A percentile compares a stretch with the other conserved stretches of the same genome.
Conservation (phyloP, 257 asterid species). For the Fraxinus anomala region DNA sequence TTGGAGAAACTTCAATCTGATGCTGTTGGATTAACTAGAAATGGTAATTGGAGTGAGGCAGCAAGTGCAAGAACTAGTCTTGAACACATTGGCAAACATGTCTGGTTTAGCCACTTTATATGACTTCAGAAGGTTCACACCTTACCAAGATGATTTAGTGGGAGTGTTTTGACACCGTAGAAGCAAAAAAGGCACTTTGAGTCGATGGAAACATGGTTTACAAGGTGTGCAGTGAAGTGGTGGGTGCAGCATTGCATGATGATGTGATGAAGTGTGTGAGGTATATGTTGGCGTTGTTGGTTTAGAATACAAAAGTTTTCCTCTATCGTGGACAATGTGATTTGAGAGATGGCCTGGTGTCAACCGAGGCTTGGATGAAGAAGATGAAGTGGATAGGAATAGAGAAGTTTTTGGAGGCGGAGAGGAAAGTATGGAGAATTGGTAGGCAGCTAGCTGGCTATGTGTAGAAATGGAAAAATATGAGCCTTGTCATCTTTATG, state of each 20-base stretch:
- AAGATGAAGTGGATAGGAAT: constrained; percentile 43
- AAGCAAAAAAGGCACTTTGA: constrained; percentile 33
- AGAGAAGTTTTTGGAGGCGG: constrained; percentile 38
- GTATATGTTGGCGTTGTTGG: constrained; percentile 40
- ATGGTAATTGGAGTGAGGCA: constrained; percentile 43
- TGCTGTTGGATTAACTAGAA: constrained; percentile 29
- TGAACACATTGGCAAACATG: constrained; percentile 36
- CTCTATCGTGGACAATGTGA: constrained; percentile 49
- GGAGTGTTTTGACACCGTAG: constrained; percentile 26
- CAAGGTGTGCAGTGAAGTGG: constrained; percentile 33
- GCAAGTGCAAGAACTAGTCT: constrained; percentile 38
- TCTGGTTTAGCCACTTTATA: constrained; percentile 45
- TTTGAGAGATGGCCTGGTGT: constrained; percentile 49
- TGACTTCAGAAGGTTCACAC: constrained; percentile 36
- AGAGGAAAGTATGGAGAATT: constrained; percentile 43
- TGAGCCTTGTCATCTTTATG: constrained; percentile 38
- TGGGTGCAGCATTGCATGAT: constrained; percentile 28
- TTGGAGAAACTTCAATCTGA: constrained; percentile 41
- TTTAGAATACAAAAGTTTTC: constrained; percentile 39
- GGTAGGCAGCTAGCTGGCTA: constrained; percentile 41
- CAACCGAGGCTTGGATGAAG: constrained; percentile 52
- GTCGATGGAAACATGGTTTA: constrained; percentile 32
- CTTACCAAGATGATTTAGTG: constrained; percentile 40
- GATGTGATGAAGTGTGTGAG: constrained; percentile 55
- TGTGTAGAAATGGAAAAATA: constrained; percentile 43